Evolutionary conservation across 2,329 filamentous ascomycete genomes (phyloP).

Genomic region (Apiospora pterosperma): DNA sequence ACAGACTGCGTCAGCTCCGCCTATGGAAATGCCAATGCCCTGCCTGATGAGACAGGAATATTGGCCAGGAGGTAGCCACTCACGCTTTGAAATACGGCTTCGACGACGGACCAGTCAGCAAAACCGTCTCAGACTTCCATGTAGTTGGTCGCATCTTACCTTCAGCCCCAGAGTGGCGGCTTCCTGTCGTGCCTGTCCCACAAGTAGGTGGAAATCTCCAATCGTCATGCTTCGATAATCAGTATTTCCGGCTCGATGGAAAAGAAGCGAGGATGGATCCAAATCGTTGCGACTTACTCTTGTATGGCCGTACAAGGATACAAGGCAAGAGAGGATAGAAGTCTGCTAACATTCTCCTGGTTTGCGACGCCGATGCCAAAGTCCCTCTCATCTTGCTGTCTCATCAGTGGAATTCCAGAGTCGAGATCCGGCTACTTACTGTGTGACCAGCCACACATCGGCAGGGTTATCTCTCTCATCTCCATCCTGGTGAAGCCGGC

Average conservation of each 20-base stretch:
- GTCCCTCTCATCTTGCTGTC: constrained; percentile 39
- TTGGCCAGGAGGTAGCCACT: neutral
- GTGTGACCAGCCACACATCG: constrained; percentile 66
- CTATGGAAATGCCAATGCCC: neutral
- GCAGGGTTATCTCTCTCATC: constrained; percentile 57
- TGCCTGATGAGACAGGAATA: neutral
- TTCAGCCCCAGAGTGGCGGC: constrained; percentile 53
- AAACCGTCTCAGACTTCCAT: neutral
- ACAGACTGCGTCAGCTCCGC: neutral
- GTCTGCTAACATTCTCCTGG: constrained; percentile 48
- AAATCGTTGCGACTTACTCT: constrained; percentile 32
- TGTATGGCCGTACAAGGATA: constrained; percentile 53
- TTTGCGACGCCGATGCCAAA: constrained; percentile 52
- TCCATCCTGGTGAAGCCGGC: constrained; percentile 70
- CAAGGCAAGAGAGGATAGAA: constrained; percentile 52
- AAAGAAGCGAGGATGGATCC: neutral
- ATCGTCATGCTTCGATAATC: constrained; percentile 39
- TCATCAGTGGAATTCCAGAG: constrained; percentile 12
- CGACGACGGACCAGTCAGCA: neutral
- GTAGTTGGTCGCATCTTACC: constrained; percentile 35
- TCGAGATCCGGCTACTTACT: constrained; percentile 41
- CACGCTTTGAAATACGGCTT: constrained; percentile 9
- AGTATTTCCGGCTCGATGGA: constrained; percentile 5
- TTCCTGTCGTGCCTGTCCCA: constrained; percentile 45
- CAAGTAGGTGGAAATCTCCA: constrained; percentile 54